Base-by-base conservation (phyloP, 108 stramenopile genomes). In the Fistulifera pelliculosa region DNA sequence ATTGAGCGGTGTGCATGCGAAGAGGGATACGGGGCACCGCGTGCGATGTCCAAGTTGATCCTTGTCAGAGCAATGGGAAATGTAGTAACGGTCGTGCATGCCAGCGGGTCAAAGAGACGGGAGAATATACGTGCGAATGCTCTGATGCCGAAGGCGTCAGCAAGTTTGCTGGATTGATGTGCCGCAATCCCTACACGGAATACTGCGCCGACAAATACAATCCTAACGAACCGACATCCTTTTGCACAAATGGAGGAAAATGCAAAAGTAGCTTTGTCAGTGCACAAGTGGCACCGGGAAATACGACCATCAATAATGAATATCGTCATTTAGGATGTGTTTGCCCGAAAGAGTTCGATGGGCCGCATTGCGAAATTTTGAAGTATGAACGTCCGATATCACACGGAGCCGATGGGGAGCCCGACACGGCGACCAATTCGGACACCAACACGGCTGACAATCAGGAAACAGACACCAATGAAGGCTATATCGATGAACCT, bases 191-290 rank as follows among this genome's bases (percentile, higher is more conserved):
- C 23, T 39, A 49, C 23, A 75, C 65, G n/a, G 67, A 71, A 39
- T 65, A 68, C 35, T 77, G 76, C 44, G 18, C 54, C 25, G 59
- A 62, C 21, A 44, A 50, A 26, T 62, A 55, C 44, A 61, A 64
- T 41, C 54, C 40, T 14, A 45, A 56, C 38, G 28, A 26, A 57
- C 17, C 53, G 13, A 14, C 52, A 24, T 47, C 38, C 51, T 79
- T 69, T 49, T 79, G 78, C 38, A 75, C 73, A 41, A 79, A 79
- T 45, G 78, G 78, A 38, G 78, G 78, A 10, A 61, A 68, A 27
- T 79, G 78, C 47, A 23, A 41, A 18, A 48, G 47, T 19, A 63
- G 57, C 39, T 45, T 71, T 15, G 21, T 71, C 4, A 58, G 43
- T 2, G 64, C 64, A 15, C 27, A 59, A 52, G 57, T 61, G n/a